Evolutionary conservation across 2,329 filamentous ascomycete species (phyloP).

Genomic region (Colletotrichum liriopes): DNA sequence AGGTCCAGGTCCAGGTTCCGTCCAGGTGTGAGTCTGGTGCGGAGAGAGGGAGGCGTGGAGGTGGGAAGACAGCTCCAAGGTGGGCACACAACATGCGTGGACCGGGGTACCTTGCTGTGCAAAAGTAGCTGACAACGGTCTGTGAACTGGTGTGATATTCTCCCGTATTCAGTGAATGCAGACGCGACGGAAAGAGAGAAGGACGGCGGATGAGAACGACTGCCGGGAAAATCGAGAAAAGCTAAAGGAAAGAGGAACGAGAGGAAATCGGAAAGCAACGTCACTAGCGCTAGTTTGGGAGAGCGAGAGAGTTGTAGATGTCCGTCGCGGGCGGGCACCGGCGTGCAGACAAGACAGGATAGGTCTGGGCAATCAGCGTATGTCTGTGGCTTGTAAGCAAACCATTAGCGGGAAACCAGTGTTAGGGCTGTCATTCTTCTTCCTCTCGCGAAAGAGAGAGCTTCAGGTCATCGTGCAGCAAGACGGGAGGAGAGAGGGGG

Average conservation of each 20-base stretch:
- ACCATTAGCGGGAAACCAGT: slow-evolving; percentile 27
- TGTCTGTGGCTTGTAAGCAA: slow-evolving; percentile 26
- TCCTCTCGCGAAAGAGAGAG: background rate
- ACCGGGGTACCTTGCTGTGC: slow-evolving; percentile 29
- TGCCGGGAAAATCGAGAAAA: background rate
- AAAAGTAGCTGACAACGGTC: background rate
- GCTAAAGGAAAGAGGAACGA: background rate
- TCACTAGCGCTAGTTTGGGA: background rate
- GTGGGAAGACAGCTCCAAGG: slow-evolving; percentile 19
- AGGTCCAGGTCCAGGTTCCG: slow-evolving; percentile 25
- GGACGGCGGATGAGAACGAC: slow-evolving; percentile 2
- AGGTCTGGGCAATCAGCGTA: slow-evolving; percentile 1
- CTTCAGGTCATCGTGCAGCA: slow-evolving; percentile 16
- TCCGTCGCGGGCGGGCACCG: slow-evolving; percentile 5
- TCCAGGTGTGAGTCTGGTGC: slow-evolving; percentile 27
- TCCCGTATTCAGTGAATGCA: background rate
- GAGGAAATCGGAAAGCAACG: background rate
- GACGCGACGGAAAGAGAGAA: background rate
- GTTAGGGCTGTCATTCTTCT: slow-evolving; percentile 1
- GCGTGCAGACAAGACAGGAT: background rate
- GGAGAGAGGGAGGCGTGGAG: slow-evolving; percentile 35
- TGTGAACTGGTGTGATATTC: background rate
- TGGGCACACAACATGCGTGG: slow-evolving; percentile 11
- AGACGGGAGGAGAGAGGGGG: background rate
- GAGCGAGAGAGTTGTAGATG: background rate